A percentile compares a stretch with the other conserved stretches of the same genome.
These are phyloP conservation scores for Ceratobasidium sp. DNA, from an alignment of 1,284 basidiomycete species.

Conservation along the genomic window DNA sequence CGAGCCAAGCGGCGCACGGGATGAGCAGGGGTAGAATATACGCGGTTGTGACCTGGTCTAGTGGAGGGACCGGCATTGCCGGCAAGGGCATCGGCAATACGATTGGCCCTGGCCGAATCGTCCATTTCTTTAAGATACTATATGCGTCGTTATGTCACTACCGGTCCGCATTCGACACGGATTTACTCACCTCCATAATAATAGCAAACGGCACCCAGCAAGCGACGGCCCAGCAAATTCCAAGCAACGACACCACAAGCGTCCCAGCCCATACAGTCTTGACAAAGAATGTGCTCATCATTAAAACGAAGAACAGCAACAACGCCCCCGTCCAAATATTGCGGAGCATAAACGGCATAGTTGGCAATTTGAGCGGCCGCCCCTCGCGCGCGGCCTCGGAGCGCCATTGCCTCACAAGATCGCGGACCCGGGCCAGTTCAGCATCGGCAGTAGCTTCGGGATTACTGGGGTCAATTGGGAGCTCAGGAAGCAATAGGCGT, in stretches of 20 bases:
- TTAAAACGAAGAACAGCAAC: constrained; percentile 75
- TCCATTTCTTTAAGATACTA: constrained; percentile 83
- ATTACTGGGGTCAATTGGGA: constrained; percentile 56
- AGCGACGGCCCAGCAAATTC: constrained; percentile 92
- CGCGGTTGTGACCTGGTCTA: constrained; percentile 56
- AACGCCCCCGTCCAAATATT: constrained; percentile 91
- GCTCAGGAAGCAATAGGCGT: constrained; percentile 59
- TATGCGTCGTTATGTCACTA: constrained; percentile 3
- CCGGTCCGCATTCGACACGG: constrained; percentile 10
- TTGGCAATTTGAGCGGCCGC: constrained; percentile 72
- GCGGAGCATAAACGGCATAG: constrained; percentile 84
- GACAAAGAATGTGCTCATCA: constrained; percentile 83
- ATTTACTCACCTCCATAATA: constrained; percentile 79
- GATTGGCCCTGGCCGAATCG: constrained; percentile 45
- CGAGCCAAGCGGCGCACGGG: constrained; percentile 50
- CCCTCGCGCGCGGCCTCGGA: constrained; percentile 77
- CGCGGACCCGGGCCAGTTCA: constrained; percentile 69
- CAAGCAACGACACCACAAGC: constrained; percentile 78
- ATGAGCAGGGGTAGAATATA: constrained; percentile 56
- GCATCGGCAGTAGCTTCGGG: constrained; percentile 58
- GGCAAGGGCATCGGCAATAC: constrained; percentile 41
- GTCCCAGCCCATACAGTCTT: constrained; percentile 78
- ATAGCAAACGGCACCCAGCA: constrained; percentile 92
- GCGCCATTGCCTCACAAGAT: constrained; percentile 79
- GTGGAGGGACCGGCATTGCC: constrained; percentile 42